Base-by-base conservation (phyloP, 495 filamentous ascomycete species). In the Aspergillus saccharolyticus region DNA sequence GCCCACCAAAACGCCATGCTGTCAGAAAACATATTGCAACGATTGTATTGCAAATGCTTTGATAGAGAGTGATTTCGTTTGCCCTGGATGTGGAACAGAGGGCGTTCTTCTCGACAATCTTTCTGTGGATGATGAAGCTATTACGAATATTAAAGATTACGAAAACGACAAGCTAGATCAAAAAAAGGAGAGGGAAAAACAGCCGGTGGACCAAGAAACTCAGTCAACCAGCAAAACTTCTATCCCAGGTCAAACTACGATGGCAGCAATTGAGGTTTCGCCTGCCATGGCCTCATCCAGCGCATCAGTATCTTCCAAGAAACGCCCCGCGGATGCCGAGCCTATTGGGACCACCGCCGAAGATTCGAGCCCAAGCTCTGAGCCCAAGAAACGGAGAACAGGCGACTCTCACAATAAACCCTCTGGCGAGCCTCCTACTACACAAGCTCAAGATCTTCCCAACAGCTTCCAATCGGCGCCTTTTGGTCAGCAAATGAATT, bases 41-140 rank as follows among this genome's bases (percentile, higher is more conserved):
- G 91, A 97, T 64, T 98, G 94, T 87, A 96, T 97, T 72, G 91
- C 91, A 64, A 95, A 92, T 83, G 87, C 90, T 65, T 85, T 98
- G 76, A 91, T 96, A 75, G 91, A 97, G 78, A 93, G 87, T 82
- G 94, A 98, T 80, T 90, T 98, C 77, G 79, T 89, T 66, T 98
- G 94, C 71, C 95, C 95, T 55, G 86, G 84, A 52, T 98, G 94
- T 78, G 83, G 87, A 69, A 89, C 84, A 44, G 91, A 96, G 62
- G 91, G 89, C 57, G 89, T 97, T 47, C 78, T 96, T 55, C 87
- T 97, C 74, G 95, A 97, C 83, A 86, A 96, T 73, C 83, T 98
- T 53, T 82, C 82, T 65, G 70, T 83, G 56, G 92, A 97, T 73
- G 86, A 88, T 50, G 90, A 93, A 55, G 82, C 83, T 30, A 78